phyloP scores from a whole-genome alignment of 2,329 filamentous ascomycete genomes.

The Ophiostoma quercus region DNA sequence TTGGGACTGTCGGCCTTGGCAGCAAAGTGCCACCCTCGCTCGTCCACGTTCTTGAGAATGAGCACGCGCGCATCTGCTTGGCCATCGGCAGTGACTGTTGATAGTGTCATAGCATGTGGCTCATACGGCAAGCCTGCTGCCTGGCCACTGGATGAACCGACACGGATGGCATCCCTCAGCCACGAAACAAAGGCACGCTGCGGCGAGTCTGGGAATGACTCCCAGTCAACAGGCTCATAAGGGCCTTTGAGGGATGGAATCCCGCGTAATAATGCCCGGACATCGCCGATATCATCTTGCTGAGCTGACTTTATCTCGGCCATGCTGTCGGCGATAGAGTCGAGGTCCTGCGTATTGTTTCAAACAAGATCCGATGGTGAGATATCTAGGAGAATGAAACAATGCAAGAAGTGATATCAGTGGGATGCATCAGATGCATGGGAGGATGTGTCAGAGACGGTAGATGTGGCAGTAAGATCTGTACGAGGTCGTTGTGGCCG shows the following conservation, averaged over 20 bases:
- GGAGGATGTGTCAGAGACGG: background rate
- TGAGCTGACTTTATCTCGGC: background rate
- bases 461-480: background rate
- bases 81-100: background rate
- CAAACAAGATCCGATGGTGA: background rate
- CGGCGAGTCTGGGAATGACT: background rate
- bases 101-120: background rate
- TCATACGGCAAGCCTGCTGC: background rate
- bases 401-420: background rate
- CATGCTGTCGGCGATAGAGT: background rate
- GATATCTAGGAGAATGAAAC: background rate
- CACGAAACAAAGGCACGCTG: background rate
- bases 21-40: slow-evolving; percentile 26
- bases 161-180: background rate
- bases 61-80: slow-evolving; percentile 25
- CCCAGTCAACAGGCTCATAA: background rate
- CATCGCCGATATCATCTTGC: background rate
- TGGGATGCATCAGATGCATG: background rate
- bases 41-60: slow-evolving; percentile 26
- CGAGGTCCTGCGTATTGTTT: background rate
- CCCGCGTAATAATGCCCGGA: background rate
- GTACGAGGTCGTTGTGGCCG: background rate
- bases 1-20: slow-evolving; percentile 24
- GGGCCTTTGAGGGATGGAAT: background rate
- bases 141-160: background rate